A percentile compares a stretch with the other conserved stretches of the same genome.
These are phyloP conservation scores for Nitzschia sp. DNA, from an alignment of 108 stramenopile genomes.

Conservation along the genomic window DNA sequence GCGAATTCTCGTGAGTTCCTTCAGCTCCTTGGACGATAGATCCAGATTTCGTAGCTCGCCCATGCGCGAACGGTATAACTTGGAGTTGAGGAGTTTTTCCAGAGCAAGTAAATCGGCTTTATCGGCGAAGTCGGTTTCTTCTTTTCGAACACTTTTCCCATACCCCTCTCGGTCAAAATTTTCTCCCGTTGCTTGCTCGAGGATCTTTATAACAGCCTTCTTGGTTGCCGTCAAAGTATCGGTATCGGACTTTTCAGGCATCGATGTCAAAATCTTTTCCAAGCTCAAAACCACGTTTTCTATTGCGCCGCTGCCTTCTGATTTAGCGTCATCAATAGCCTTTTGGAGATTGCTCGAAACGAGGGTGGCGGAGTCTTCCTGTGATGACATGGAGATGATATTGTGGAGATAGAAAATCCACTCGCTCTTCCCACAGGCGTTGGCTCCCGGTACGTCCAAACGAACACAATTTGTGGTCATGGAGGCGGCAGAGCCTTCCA, in stretches of 20 bases:
- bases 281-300: background rate
- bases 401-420: conserved; percentile 81
- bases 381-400: conserved; percentile 39
- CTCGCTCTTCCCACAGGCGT: conserved; percentile 48
- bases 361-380: background rate
- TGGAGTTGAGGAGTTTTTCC: conserved; percentile 20
- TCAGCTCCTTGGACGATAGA: conserved; percentile 53
- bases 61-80: conserved; percentile 43
- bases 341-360: conserved; percentile 26
- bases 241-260: conserved; percentile 35
- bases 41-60: conserved; percentile 53
- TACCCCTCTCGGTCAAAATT: conserved; percentile 16
- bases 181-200: conserved; percentile 59
- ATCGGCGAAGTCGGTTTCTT: conserved; percentile 1
- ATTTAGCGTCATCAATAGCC: conserved; percentile 27
- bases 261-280: conserved; percentile 20
- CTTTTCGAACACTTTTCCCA: conserved; percentile 11
- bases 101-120: conserved; percentile 3
- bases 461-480: conserved; percentile 26
- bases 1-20: conserved; percentile 51
- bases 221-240: conserved; percentile 36
- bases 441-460: conserved; percentile 54
- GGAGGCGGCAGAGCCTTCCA: conserved; percentile 2
- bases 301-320: background rate
- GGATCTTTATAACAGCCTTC: conserved; percentile 33